Base-by-base conservation (phyloP, 345 rosid genomes). In the Pugionium cornutum region DNA sequence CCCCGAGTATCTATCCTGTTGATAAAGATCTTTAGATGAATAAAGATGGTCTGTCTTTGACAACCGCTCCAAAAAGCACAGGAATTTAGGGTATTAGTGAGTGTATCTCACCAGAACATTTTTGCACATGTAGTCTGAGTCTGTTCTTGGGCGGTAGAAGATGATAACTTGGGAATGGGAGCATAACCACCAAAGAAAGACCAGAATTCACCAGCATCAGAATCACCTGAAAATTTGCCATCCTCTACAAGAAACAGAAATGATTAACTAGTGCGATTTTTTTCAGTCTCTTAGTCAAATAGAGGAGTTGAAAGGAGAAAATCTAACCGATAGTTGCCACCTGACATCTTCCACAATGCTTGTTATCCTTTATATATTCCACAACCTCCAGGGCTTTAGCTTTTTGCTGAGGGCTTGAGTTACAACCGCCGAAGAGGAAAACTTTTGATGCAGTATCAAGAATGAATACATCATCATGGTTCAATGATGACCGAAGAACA, bases 171-270 rank as follows among this genome's bases (percentile, higher is more conserved):
- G 41, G 97, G 91, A 63, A 91, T 84, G 61, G 90, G 98, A 66
- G 98, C 97, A 79, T 82, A 91, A 69, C 98, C 92, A 71, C 95
- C 96, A 83, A 91, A 91, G 39, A 91, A 80, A 73, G 89, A 77
- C 98, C 98, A 91, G 73, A 87, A 89, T 56, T 91, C 98, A 52
- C 98, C 98, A 31, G 81, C 85, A 51, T 89, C 96, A 52, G 91
- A 48, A 79, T 88, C 96, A 40, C 89, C 94, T 45, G 83, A 87
- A 66, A 91, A 78, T 77, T 83, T 88, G 25, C 98, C 96, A 76
- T 89, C 98, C 85, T 91, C 98, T 89, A 83, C 64, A 69, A 50
- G 11, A 61, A 77, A 56, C 5, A 70, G 11, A 75, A 66, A 45
- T 40, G 58, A 48, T 74, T 62, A 41, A 68, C 28, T 52, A 47